Percentiles rank a stretch among this genome's conserved stretches.
These are phyloP conservation scores for Borovskyia barvae DNA, from an alignment of 208 protist genomes.

Conservation along the genomic window DNA sequence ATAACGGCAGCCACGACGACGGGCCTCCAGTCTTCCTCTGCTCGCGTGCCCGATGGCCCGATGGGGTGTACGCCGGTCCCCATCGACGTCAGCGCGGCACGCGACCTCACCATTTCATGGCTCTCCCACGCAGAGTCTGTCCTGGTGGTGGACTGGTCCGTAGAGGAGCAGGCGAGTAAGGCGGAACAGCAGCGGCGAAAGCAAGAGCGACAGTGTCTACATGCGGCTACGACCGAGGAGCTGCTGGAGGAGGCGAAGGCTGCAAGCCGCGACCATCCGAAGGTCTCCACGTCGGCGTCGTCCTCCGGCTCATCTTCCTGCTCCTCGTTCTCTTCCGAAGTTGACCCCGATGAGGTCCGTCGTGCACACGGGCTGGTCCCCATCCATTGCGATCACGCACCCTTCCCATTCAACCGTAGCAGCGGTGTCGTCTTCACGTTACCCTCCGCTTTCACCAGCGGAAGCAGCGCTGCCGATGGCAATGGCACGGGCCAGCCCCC, in stretches of 20 bases:
- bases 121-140: slow-evolving; percentile 24
- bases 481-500: no score
- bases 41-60: slow-evolving; percentile 25
- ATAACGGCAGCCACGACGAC: slow-evolving; percentile 23
- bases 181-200: background rate
- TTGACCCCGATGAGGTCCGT: slow-evolving; percentile 4
- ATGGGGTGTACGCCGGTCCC: slow-evolving; percentile 25
- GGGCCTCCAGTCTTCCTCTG: slow-evolving; percentile 23
- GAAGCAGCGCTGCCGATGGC: background rate
- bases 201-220: background rate
- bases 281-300: background rate
- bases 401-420: slow-evolving; percentile 27
- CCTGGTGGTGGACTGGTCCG: slow-evolving; percentile 21
- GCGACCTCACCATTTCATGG: slow-evolving; percentile 29
- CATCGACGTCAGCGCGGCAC: slow-evolving; percentile 27
- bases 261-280: background rate
- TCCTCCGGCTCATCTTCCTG: slow-evolving; percentile 2
- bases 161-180: slow-evolving; percentile 5
- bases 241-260: slow-evolving; percentile 4
- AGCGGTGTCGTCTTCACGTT: slow-evolving; percentile 20
- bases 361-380: slow-evolving; percentile 20
- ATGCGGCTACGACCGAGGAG: background rate
- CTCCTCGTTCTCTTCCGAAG: background rate
- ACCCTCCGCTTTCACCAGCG: background rate
- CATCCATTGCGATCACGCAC: slow-evolving; percentile 20